phyloP scores from a whole-genome alignment of 2,329 filamentous ascomycete genomes.

The Hymenoscyphus albidus region DNA sequence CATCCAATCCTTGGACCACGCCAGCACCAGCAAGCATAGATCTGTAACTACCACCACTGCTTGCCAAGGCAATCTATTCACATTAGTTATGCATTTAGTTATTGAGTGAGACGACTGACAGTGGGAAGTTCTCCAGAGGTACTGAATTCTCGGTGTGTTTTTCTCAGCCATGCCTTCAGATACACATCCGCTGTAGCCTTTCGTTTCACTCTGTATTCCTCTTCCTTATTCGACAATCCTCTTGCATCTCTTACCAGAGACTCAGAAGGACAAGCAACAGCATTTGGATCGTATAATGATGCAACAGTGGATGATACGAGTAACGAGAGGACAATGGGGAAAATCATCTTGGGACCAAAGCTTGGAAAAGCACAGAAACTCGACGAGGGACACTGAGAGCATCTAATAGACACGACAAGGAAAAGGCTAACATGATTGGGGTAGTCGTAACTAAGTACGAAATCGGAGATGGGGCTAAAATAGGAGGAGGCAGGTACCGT shows the following conservation, averaged over 20 bases:
- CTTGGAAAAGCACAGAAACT: neutral
- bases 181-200: slow-evolving; percentile 38
- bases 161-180: slow-evolving; percentile 39
- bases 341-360: slow-evolving; percentile 16
- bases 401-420: neutral
- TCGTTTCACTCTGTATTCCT: slow-evolving; percentile 38
- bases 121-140: slow-evolving; percentile 37
- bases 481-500: neutral
- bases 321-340: slow-evolving; percentile 11
- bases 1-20: slow-evolving; percentile 43
- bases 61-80: slow-evolving; percentile 38
- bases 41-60: slow-evolving; percentile 42
- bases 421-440: neutral
- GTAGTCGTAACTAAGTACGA: neutral
- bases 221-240: slow-evolving; percentile 38
- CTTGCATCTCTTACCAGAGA: slow-evolving; percentile 38
- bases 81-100: neutral
- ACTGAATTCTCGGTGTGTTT: slow-evolving; percentile 35
- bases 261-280: slow-evolving; percentile 38
- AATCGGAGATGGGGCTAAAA: neutral
- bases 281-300: slow-evolving; percentile 36
- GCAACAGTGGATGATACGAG: slow-evolving; percentile 13
- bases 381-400: neutral
- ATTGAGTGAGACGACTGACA: slow-evolving; percentile 14
- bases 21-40: slow-evolving; percentile 37